Percentiles rank a stretch among this genome's conserved stretches.
phyloP scores from a whole-genome alignment of 176 grass and related monocot species.

The Carex kokanica region DNA sequence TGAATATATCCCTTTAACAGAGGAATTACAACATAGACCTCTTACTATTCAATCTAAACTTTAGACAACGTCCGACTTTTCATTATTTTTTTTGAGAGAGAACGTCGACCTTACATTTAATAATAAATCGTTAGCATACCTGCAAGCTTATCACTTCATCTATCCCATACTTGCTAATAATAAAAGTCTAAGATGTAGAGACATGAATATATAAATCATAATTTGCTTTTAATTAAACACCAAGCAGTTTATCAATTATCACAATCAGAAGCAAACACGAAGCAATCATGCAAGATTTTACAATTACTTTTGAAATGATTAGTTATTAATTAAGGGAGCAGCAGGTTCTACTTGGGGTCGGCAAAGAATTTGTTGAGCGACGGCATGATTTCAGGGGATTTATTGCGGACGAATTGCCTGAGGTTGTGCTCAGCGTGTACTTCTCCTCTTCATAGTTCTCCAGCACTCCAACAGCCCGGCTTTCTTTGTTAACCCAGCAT shows the following conservation, averaged over 20 bases:
- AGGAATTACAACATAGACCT: too few species aligned
- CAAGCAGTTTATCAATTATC: conserved; percentile 8
- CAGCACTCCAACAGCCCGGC: conserved; percentile 61
- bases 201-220: background rate
- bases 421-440: conserved; percentile 58
- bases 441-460: conserved; percentile 70
- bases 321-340: background rate
- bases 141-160: too few species aligned
- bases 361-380: conserved; percentile 67
- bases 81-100: too few species aligned
- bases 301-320: background rate
- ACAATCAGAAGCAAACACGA: background rate
- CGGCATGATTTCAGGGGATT: too few species aligned
- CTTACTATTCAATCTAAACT: too few species aligned
- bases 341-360: conserved; percentile 39
- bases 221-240: background rate
- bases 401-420: too few species aligned
- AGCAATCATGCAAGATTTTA: background rate
- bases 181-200: too few species aligned
- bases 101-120: too few species aligned
- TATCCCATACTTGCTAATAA: too few species aligned
- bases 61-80: too few species aligned
- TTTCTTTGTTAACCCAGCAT: conserved; percentile 71
- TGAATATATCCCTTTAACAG: too few species aligned
- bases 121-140: too few species aligned